A percentile compares a stretch with the other conserved stretches of the same genome.
These are phyloP conservation scores for Rosa persica DNA, from an alignment of 306 rosid genomes.

Conservation along the genomic window DNA sequence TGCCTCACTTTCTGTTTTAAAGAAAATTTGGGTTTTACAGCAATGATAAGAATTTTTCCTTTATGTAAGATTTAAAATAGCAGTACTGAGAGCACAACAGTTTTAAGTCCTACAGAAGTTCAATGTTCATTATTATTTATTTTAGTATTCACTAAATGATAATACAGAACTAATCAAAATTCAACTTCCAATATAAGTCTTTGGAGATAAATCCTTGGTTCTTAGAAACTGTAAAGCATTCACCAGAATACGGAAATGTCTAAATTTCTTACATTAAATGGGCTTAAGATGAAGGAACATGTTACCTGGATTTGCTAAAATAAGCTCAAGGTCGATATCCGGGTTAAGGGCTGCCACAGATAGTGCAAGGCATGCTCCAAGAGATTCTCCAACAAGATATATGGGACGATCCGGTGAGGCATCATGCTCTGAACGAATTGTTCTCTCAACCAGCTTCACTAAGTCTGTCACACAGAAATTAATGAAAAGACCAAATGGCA, in stretches of 20 bases:
- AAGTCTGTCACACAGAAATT: conserved; percentile 48
- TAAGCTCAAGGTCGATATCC: conserved; percentile 73
- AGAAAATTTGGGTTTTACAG: not conserved
- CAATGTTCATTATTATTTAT: not conserved
- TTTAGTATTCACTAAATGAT: not conserved
- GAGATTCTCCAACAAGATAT: conserved; percentile 80
- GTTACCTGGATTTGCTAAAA: conserved; percentile 83
- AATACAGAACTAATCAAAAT: not conserved
- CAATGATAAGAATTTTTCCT: not conserved
- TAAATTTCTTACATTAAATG: not conserved
- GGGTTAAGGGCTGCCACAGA: conserved; percentile 81
- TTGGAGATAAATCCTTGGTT: not conserved
- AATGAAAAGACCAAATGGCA: conserved; percentile 17
- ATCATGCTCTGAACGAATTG: conserved; percentile 49
- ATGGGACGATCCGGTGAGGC: conserved; percentile 69
- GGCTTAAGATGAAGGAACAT: not conserved
- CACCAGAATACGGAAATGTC: not conserved
- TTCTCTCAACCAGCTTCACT: conserved; percentile 69
- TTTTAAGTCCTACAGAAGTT: not conserved
- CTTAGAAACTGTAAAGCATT: not conserved
- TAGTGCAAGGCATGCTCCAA: conserved; percentile 88
- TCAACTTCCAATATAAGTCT: not conserved
- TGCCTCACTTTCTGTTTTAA: conserved; percentile 1
- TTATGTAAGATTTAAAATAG: not conserved
- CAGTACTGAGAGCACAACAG: not conserved